Conservation (phyloP, 1,139 yeast species). For the Zygosaccharomyces sapae region DNA sequence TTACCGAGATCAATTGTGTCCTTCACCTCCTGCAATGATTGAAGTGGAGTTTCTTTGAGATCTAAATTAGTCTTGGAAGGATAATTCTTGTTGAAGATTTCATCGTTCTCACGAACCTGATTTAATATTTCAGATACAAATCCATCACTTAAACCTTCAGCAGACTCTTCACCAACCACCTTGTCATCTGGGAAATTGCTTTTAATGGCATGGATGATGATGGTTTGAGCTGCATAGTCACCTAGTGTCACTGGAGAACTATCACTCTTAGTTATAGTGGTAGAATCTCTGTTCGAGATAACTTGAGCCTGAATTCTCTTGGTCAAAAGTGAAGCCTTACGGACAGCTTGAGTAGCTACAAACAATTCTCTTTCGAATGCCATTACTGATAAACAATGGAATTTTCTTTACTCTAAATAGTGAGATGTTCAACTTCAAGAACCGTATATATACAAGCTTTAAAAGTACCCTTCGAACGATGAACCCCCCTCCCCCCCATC, state of each 20-base stretch:
- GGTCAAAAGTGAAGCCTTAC: conserved; percentile 77
- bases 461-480: not conserved
- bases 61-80: conserved; percentile 31
- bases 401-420: not conserved
- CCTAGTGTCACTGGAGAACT: conserved; percentile 97
- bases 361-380: conserved; percentile 53
- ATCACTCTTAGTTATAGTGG: conserved; percentile 77
- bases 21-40: conserved; percentile 48
- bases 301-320: conserved; percentile 67
- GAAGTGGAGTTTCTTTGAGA: conserved; percentile 37
- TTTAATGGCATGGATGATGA: conserved; percentile 77
- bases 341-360: conserved; percentile 85
- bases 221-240: conserved; percentile 94
- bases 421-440: not conserved
- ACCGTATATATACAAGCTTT: conserved; percentile 2
- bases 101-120: conserved; percentile 46
- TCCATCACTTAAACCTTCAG: conserved; percentile 54
- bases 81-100: conserved; percentile 15
- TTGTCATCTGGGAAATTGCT: conserved; percentile 77
- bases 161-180: conserved; percentile 93
- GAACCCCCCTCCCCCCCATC: conserved; percentile 5
- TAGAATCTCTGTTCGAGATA: conserved; percentile 49
- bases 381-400: conserved; percentile 16
- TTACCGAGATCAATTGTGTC: conserved; percentile 74
- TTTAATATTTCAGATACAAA: conserved; percentile 49